A percentile compares a stretch with the other conserved stretches of the same genome.
Evolutionary conservation across 495 filamentous ascomycete genomes (phyloP).

Genomic region (Annulohypoxylon moriforme): DNA sequence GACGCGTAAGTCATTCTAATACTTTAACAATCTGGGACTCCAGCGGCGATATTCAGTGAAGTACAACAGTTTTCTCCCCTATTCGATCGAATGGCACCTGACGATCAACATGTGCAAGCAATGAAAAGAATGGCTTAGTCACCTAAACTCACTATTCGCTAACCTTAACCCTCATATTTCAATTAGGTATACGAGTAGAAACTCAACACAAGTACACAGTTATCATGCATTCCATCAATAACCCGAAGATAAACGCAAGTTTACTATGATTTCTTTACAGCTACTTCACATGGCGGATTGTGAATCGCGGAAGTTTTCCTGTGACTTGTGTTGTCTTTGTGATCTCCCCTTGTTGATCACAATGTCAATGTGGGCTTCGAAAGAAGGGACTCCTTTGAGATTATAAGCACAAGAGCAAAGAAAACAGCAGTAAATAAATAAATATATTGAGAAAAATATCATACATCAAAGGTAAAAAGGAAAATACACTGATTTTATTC

Average conservation of each 20-base stretch:
- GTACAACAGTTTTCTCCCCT: not conserved
- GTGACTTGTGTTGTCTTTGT: not conserved
- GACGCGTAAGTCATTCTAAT: not conserved
- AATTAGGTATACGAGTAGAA: too few relatives aligned
- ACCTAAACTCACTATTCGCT: not conserved
- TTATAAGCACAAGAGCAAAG: not conserved
- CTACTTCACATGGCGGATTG: not conserved
- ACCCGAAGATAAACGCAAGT: not conserved
- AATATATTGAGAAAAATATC: not conserved
- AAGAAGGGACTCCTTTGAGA: not conserved
- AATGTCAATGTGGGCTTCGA: not conserved
- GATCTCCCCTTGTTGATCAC: not conserved
- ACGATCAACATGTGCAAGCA: not conserved
- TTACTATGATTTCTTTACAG: too few relatives aligned
- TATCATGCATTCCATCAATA: not conserved
- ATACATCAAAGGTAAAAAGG: not conserved
- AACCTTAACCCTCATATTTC: not conserved
- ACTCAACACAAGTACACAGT: not conserved
- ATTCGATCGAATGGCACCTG: not conserved
- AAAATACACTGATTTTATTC: not conserved
- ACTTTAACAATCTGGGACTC: not conserved
- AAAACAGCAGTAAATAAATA: not conserved
- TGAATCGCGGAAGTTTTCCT: not conserved
- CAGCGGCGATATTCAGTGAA: not conserved
- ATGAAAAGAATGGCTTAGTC: slow-evolving; percentile 1